Percentiles rank a stretch among this genome's conserved stretches.
phyloP scores from a whole-genome alignment of 1,284 basidiomycete genomes.

The Fomitopsis pinicola region DNA sequence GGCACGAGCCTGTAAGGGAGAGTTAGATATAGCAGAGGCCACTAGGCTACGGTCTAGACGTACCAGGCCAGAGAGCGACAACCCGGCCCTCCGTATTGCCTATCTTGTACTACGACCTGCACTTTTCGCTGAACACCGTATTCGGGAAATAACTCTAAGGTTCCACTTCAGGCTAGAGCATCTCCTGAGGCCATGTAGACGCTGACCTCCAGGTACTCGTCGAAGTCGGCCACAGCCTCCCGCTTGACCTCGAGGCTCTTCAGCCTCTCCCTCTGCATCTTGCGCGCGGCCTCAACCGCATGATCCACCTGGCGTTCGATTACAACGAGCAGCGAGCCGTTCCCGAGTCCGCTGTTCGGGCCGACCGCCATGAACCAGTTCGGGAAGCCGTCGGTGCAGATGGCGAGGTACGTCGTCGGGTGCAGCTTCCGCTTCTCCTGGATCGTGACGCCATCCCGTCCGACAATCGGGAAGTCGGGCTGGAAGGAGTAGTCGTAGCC shows the following conservation, averaged over 20 bases:
- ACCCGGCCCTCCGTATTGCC: constrained; percentile 58
- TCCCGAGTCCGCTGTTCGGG: constrained; percentile 50
- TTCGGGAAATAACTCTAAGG: constrained; percentile 41
- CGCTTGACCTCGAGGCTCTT: constrained; percentile 53
- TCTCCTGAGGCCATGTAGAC: background rate
- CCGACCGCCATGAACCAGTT: constrained; percentile 56
- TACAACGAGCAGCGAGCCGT: constrained; percentile 48
- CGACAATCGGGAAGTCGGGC: constrained; percentile 48
- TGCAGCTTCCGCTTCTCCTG: constrained; percentile 48
- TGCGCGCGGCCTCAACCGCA: constrained; percentile 45
- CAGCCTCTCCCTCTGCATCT: constrained; percentile 54
- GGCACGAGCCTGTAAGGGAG: constrained; percentile 39
- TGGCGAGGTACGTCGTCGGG: constrained; percentile 49
- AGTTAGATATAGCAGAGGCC: background rate
- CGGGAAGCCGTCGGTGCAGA: constrained; percentile 57
- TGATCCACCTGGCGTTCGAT: constrained; percentile 56
- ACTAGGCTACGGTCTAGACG: background rate
- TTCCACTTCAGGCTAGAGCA: background rate
- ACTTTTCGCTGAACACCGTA: constrained; percentile 57
- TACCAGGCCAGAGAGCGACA: constrained; percentile 57
- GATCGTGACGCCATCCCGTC: constrained; percentile 43
- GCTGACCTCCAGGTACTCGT: constrained; percentile 44
- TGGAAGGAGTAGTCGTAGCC: constrained; percentile 51
- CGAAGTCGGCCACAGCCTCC: constrained; percentile 57
- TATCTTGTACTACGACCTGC: constrained; percentile 64